Evolutionary conservation across 1,284 basidiomycete genomes (phyloP).

Genomic region (Meripilus lineatus): DNA sequence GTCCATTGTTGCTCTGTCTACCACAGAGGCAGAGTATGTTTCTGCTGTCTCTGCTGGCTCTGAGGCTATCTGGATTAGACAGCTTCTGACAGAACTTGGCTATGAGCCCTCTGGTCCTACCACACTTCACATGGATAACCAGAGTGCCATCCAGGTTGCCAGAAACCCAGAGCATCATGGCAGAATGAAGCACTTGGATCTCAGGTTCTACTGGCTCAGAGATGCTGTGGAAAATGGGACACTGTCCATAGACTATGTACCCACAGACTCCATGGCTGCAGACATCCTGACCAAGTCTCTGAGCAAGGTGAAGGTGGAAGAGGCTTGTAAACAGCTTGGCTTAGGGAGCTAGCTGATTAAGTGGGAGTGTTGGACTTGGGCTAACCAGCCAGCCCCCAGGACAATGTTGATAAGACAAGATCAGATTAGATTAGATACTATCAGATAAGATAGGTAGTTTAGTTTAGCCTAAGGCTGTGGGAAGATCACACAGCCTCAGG

Average conservation of each 20-base stretch:
- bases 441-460: no score
- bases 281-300: conserved; percentile 20
- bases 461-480: no score
- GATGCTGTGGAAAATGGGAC: conserved; percentile 8
- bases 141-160: conserved; percentile 25
- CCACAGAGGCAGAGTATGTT: conserved; percentile 33
- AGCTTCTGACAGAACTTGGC: conserved; percentile 16
- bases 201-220: conserved; percentile 25
- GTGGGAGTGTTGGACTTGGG: conserved; percentile 14
- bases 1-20: conserved; percentile 26
- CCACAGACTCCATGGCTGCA: conserved; percentile 6
- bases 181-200: conserved; percentile 32
- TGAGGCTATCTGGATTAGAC: conserved; percentile 21
- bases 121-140: conserved; percentile 27
- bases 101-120: conserved; percentile 5
- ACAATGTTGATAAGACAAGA: no score
- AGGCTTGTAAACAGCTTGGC: neutral
- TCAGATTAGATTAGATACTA: no score
- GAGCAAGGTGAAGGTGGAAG: conserved; percentile 4
- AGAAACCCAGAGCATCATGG: conserved; percentile 22
- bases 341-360: conserved; percentile 4
- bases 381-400: no score
- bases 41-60: conserved; percentile 25
- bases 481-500: no score
- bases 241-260: conserved; percentile 2